Percentiles rank a stretch among this genome's conserved stretches.
Conservation (phyloP, 1,139 yeast species). For the Lodderomyces metapsilosis region DNA sequence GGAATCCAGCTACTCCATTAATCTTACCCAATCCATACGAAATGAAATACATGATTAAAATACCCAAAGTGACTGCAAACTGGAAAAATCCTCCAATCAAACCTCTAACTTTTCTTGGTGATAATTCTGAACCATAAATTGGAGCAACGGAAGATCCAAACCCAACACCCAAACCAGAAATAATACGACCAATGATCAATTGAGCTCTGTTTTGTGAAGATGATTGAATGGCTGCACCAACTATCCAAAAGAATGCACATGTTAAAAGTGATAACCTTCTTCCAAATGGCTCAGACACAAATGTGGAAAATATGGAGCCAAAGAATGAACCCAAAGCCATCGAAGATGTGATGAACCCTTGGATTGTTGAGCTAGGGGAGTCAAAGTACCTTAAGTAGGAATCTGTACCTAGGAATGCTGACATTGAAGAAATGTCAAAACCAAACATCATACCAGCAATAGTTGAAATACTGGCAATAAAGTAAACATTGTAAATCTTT, state of each 20-base stretch:
- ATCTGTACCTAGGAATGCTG: constrained; percentile 52
- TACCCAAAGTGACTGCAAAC: constrained; percentile 69
- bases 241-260: constrained; percentile 46
- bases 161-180: constrained; percentile 71
- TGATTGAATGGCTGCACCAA: constrained; percentile 51
- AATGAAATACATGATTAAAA: constrained; percentile 56
- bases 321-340: constrained; percentile 60
- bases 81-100: constrained; percentile 65
- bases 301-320: constrained; percentile 52
- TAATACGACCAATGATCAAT: constrained; percentile 57
- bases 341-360: constrained; percentile 61
- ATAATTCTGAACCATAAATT: constrained; percentile 70
- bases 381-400: constrained; percentile 31
- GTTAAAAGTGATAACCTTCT: constrained; percentile 54
- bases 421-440: constrained; percentile 66
- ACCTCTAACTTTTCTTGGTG: constrained; percentile 67
- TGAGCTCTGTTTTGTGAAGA: constrained; percentile 46
- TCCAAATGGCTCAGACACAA: constrained; percentile 56
- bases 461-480: constrained; percentile 49
- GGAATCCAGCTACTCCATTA: constrained; percentile 51
- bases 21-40: constrained; percentile 59
- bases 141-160: constrained; percentile 71
- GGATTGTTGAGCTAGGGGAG: constrained; percentile 40
- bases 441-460: constrained; percentile 67
- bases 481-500: constrained; percentile 40